phyloP scores from a whole-genome alignment of 768 basidiomycete genomes.

The Lentinula guzmanii region DNA sequence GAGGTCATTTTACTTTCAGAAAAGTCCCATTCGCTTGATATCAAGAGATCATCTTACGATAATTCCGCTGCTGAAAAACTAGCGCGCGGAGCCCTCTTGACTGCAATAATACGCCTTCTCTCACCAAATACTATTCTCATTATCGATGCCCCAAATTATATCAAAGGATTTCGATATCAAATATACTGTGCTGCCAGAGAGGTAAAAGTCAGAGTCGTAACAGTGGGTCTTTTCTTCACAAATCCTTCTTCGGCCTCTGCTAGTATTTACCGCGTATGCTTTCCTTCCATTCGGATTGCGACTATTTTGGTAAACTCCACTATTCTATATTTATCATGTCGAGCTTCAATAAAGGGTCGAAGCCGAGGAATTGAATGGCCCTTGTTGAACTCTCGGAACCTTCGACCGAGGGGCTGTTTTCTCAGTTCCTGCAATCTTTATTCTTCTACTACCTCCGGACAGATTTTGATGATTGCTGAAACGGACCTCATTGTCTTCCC shows the following conservation, averaged over 20 bases:
- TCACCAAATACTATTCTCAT: conserved; percentile 74
- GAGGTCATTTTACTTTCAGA: conserved; percentile 61
- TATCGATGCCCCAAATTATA: conserved; percentile 91
- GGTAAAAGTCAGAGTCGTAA: conserved; percentile 76
- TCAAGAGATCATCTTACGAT: conserved; percentile 65
- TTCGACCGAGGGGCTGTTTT: not conserved
- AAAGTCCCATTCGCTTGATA: conserved; percentile 54
- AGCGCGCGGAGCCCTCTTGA: conserved; percentile 77
- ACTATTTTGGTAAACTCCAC: too few species aligned
- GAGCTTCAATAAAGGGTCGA: not conserved
- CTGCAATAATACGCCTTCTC: conserved; percentile 74
- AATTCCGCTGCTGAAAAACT: conserved; percentile 77
- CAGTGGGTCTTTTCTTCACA: conserved; percentile 45
- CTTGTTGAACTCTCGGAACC: not conserved
- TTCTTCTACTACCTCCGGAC: not conserved
- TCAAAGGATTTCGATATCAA: conserved; percentile 98
- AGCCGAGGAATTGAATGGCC: not conserved
- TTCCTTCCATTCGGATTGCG: not conserved
- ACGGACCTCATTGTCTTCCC: not conserved
- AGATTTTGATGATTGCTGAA: not conserved
- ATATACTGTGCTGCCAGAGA: conserved; percentile 96
- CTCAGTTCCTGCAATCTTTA: not conserved
- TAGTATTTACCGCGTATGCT: not conserved
- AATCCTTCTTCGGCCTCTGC: not conserved
- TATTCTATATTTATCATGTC: too few species aligned